Evolutionary conservation across 768 basidiomycete species (phyloP), one percentile per base, ranked within the genome.

Genomic region (Lentinula lateritia): DNA sequence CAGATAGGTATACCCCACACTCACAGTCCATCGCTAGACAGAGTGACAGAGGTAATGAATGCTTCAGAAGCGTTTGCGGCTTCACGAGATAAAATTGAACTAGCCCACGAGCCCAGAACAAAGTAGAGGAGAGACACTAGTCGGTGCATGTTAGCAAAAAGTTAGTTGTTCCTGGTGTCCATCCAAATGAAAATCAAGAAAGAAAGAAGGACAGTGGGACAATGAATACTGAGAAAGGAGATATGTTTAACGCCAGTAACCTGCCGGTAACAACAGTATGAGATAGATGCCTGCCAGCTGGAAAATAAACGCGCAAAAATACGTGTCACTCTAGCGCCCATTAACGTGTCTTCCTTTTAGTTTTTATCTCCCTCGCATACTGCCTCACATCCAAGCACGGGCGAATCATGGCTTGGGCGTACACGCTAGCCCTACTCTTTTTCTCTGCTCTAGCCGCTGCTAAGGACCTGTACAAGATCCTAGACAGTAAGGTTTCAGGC

Each of bases 381-480:
- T 23, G 28, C 10, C 23, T 13, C 52, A 28, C 52, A 32, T 18
- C 32, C 32, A 28, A 54, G n/a, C 39, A 2, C 28, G 2, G 35
- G 10, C n/a, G 13, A 18, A 28, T 35, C 20, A 62, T 62, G 62
- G 56, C 39, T 38, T 56, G 39, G 43, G 16, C 36, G 15, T 48
- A 59, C 50, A 52, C 42, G 10, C 64, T 79, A 55, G 62, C 80
- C 60, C 58, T 77, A 8, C 64, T 81, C 58, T 64, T 82, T 7
- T 58, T 81, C 36, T 70, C 72, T 39, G 68, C 74, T 50, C 64
- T 81, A 28, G 75, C 70, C 16, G 69, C 73, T 7, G 92, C 89
- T 28, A 81, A 84, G 4, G 92, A 94, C 75, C 80, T 89, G 52
- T 97, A 96, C 74, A 92, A 92, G 74, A 70, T 84, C 61, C 78